Base-by-base conservation (phyloP, 2,329 filamentous ascomycete species). In the Phaeophleospora eucalypticola region DNA sequence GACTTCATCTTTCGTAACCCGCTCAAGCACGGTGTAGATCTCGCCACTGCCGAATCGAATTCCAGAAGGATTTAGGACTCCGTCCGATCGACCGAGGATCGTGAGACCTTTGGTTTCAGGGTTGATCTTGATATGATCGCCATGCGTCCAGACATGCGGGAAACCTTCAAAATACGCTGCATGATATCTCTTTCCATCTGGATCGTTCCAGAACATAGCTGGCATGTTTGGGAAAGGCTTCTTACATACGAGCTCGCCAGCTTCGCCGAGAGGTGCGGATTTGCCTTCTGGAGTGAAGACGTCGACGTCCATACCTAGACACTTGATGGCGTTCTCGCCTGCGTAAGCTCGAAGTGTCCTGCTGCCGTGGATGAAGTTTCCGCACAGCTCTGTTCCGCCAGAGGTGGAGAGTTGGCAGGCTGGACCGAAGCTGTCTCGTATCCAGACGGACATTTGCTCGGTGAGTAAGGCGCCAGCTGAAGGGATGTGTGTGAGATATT, bases 31-130 rank as follows among this genome's bases (percentile, higher is more conserved):
- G 4, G 75, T 76, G 64, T 91, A 91, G 32, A 91, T 84, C 65
- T 91, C 87, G 19, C 84, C 81, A 1, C 81, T 85, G 0, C 87
- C 87, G 59, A 90, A 91, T 0, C 87, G 77, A 10, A 90, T 80
- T 0, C 87, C 87, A 3, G 78, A 81, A 0, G 87, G 87, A 60
- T 90, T 90, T 41, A 91, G 68, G 3, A 90, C 86, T 8, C 86
- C 86, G 59, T 90, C 87, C 4, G 73, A 43, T 14, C 33, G 21
- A 1, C 85, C 84, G 0, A 87, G 73, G 58, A 89, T 84, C 4
- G 78, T 62, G 4, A 87, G 63, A 29, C 79, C 77, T 6, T 80
- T 78, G 1, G 86, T 89, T 3, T 68, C 53, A 0, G 86, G 85
- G 59, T 89, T 81, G 12, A 84, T 70, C 33, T 77, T 75, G 57